Evolutionary conservation across 768 basidiomycete genomes (phyloP), one percentile per base, ranked within the genome.

Genomic region (Rickenella mellea): DNA sequence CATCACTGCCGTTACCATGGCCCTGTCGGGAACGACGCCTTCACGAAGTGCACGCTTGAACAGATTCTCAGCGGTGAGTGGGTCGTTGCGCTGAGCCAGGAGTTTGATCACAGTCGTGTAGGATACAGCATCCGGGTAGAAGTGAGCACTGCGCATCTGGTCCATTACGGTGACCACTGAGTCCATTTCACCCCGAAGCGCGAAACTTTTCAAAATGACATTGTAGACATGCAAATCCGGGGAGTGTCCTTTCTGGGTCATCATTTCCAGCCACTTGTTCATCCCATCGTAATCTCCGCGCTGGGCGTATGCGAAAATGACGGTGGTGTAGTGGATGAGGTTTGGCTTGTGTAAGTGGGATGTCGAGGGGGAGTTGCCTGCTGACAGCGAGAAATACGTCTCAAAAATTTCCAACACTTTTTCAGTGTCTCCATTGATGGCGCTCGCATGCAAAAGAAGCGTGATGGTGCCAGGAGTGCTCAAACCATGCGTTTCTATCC

Each of bases 1-100:
- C 78, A 97, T 79, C 38, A 94, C 58, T 5, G 82, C 63, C 11
- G 75, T 71, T 48, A 80, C 65, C 80, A 89, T 80, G 28, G 57
- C 62, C 27, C 67, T 65, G 55, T 86, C 80, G 2, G 83, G 83
- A 12, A 61, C 56, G 42, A 89, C 53, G 12, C 78, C 79, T 28
- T 81, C 76, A 12, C 59, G 53, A 33, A 87, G 37, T 1, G 84
- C 84, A 31, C 69, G 73, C 58, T 73, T 65, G 62, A 78, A 88
- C 38, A 86, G 58, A 9, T 68, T 66, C 53, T 86, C 79, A 1
- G 85, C 85, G 20, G 74, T 74, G 10, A 71, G 59, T 0, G 74
- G 65, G 53, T 91, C 84, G 43, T 68, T 66, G 35, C 74, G 68
- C 37, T 68, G 64, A 8, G 80, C 80, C 27, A 88, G 74, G 45